Evolutionary conservation across 2,329 filamentous ascomycete genomes (phyloP), one percentile per base, ranked within the genome.

Genomic region (Fusarium mexicanum): DNA sequence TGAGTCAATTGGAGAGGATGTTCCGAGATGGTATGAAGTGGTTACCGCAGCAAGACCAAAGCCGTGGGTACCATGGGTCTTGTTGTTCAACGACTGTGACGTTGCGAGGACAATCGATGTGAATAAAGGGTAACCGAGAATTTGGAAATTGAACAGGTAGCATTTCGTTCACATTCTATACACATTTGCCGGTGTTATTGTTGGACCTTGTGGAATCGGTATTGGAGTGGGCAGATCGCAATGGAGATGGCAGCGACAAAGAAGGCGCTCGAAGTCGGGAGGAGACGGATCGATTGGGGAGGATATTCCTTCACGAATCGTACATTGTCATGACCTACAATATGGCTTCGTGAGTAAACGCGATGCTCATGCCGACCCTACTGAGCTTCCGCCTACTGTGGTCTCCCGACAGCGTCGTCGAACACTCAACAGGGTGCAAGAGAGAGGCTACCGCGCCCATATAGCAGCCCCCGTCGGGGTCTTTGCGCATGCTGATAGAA

Each of bases 391-490:
- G 24, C 5, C 33, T 9, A 6, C 1, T 22, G 10, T 6, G 5
- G 8, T 6, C 20, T 18, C 11, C 2, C 3, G 3, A 54, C 51
- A 29, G 2, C 10, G 20, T 22, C 24, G 7, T 2, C 4, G 2
- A 2, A 14, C 20, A 17, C 8, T 22, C 18, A 4, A 9, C 5
- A 5, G 2, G 20, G 14, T 5, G 20, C 14, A 0, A 8, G 10
- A 17, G 3, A 5, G 14, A 0, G 0, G 0, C 10, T 29, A 0
- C 6, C 8, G 4, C 24, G 10, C 20, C 20, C 8, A n/a, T n/a
- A 3, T 3, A 5, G 3, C 35, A 6, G 6, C 9, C 4, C 1
- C 17, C 17, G 1, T 35, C 12, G 9, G 1, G 0, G 8, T 13
- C 17, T 5, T 2, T 14, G 9, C 31, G 12, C 17, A 51, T 35